These are phyloP conservation scores for Sporothrix dimorphospora DNA, from an alignment of 2,329 filamentous ascomycete genomes.

Conservation along the genomic window DNA sequence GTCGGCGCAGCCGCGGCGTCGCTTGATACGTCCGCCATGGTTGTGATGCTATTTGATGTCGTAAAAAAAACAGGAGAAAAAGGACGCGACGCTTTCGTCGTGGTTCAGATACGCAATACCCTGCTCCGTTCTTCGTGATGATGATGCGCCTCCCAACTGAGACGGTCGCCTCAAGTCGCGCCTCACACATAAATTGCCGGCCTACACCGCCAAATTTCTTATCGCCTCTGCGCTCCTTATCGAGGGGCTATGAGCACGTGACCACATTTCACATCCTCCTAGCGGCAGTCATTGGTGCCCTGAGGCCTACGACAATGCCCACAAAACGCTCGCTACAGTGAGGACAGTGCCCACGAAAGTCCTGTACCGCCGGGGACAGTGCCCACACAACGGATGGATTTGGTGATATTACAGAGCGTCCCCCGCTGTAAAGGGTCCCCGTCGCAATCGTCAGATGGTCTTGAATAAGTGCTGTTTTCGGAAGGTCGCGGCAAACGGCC, in stretches of 20 bases:
- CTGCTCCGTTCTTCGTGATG: neutral
- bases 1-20: neutral
- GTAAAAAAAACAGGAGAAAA: too few species aligned
- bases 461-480: neutral
- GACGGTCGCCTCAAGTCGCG: neutral
- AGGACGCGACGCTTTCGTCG: neutral
- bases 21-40: constrained; percentile 11
- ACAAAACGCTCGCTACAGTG: too few species aligned
- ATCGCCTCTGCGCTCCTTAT: neutral
- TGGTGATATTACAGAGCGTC: neutral
- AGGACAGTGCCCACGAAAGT: neutral
- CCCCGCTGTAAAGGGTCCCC: neutral
- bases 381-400: neutral
- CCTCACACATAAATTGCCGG: constrained; percentile 22
- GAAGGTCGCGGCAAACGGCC: neutral
- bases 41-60: neutral
- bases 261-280: neutral
- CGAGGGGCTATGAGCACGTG: neutral
- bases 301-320: too few species aligned
- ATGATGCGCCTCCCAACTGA: neutral
- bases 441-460: neutral
- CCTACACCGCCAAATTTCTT: constrained; percentile 27
- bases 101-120: neutral
- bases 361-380: neutral
- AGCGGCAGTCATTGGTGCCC: too few species aligned